phyloP scores from a whole-genome alignment of 148 eudicot genomes.

The Cornus controversa region DNA sequence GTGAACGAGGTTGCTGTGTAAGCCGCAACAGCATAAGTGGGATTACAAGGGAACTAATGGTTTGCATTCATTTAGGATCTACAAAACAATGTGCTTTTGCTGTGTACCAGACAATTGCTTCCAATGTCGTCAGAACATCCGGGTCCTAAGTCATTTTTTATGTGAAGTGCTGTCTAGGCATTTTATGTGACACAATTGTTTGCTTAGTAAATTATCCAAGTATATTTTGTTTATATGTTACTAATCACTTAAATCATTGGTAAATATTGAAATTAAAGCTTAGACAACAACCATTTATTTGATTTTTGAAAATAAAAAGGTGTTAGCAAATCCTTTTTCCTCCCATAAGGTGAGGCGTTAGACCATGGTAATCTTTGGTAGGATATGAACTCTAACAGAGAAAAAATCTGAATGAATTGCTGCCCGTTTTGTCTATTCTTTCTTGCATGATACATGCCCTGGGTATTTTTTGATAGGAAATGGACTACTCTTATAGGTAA shows the following conservation, averaged over 20 bases:
- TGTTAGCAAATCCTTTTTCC: neutral
- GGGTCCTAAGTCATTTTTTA: neutral
- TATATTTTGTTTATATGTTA: too few relatives aligned
- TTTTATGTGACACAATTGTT: neutral
- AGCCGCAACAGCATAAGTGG: neutral
- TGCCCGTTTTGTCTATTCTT: too few relatives aligned
- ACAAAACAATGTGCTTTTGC: neutral
- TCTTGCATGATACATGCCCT: too few relatives aligned
- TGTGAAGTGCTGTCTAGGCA: neutral
- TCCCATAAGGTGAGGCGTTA: neutral
- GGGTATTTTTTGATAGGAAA: too few relatives aligned
- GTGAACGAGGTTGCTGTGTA: neutral
- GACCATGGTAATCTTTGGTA: neutral
- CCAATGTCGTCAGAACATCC: neutral
- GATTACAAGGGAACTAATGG: neutral
- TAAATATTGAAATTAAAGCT: neutral
- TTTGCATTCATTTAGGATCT: neutral
- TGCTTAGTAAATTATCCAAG: too few relatives aligned
- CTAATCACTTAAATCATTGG: neutral
- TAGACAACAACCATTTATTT: neutral
- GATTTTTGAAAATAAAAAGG: neutral
- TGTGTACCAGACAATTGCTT: neutral
- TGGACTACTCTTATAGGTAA: too few relatives aligned
- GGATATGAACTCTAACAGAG: neutral
- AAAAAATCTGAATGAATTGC: too few relatives aligned